Percentiles rank a stretch among this genome's conserved stretches.
phyloP scores from a whole-genome alignment of 257 asterid genomes.

The Anisodus tanguticus region DNA sequence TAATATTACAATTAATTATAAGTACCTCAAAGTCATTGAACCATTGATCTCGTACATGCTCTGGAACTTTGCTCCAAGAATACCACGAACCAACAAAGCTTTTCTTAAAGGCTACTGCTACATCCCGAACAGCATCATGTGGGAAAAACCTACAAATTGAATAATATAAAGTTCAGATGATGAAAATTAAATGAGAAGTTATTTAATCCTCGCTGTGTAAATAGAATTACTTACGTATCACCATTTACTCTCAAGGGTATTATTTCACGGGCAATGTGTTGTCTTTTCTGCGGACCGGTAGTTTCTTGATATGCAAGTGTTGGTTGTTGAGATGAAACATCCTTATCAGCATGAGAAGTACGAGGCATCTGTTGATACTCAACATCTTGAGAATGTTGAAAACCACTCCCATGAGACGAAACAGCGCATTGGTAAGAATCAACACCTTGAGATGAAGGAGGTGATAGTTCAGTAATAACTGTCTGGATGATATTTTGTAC shows the following conservation, averaged over 20 bases:
- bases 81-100: neutral
- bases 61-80: neutral
- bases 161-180: no score
- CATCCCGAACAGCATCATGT: neutral
- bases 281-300: neutral
- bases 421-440: no score
- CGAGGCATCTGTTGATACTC: neutral
- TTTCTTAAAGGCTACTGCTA: neutral
- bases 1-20: neutral
- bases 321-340: neutral
- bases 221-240: neutral
- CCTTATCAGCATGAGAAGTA: neutral
- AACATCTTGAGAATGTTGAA: neutral
- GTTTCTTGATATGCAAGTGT: neutral
- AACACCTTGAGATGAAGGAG: no score
- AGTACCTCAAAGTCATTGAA: neutral
- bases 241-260: neutral
- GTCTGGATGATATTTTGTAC: no score
- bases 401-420: no score
- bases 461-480: no score
- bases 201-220: neutral
- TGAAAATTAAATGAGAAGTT: no score
- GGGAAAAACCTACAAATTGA: neutral
- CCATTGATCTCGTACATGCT: neutral
- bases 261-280: no score